A percentile compares a stretch with the other conserved stretches of the same genome.
phyloP scores from a whole-genome alignment of 2,329 filamentous ascomycete genomes.

The Fusarium clavum region DNA sequence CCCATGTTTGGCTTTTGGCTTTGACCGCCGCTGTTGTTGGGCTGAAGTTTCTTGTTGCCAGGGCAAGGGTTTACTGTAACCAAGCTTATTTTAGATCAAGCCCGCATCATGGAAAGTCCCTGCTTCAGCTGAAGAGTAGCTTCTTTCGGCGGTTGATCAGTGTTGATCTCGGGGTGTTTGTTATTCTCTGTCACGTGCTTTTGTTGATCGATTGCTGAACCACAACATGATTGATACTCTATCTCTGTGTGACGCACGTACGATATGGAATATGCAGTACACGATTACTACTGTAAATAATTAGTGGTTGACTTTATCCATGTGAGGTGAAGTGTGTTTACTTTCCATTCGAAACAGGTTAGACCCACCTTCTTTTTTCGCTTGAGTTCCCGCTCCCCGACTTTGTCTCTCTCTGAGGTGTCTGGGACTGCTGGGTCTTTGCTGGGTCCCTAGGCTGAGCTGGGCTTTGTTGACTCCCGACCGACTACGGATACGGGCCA shows the following conservation, averaged over 20 bases:
- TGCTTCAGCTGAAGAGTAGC: background rate
- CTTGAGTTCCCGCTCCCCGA: slow-evolving; percentile 31
- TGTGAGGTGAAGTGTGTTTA: slow-evolving; percentile 38
- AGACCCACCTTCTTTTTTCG: slow-evolving; percentile 32
- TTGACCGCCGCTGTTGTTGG: slow-evolving; percentile 40
- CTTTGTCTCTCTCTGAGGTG: background rate
- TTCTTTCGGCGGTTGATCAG: background rate
- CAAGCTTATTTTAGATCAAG: slow-evolving; percentile 20
- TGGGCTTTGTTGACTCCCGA: slow-evolving; percentile 30
- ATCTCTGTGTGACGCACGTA: slow-evolving; percentile 38
- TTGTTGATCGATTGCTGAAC: slow-evolving; percentile 31
- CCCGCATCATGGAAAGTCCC: slow-evolving; percentile 10
- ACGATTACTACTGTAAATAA: slow-evolving; percentile 3
- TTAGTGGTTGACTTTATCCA: background rate
- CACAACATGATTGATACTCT: slow-evolving; percentile 11
- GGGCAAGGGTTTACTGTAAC: slow-evolving; percentile 24
- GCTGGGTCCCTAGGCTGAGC: background rate
- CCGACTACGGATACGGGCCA: slow-evolving; percentile 18
- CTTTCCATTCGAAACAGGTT: slow-evolving; percentile 39
- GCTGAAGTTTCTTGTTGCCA: slow-evolving; percentile 30
- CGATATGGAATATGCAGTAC: slow-evolving; percentile 2
- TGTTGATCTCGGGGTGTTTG: slow-evolving; percentile 1
- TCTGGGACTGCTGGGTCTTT: background rate
- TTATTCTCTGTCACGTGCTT: slow-evolving; percentile 13
- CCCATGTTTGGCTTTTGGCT: background rate